phyloP scores from a whole-genome alignment of 352 stramenopile species.

The Phytophthora ramorum region DNA sequence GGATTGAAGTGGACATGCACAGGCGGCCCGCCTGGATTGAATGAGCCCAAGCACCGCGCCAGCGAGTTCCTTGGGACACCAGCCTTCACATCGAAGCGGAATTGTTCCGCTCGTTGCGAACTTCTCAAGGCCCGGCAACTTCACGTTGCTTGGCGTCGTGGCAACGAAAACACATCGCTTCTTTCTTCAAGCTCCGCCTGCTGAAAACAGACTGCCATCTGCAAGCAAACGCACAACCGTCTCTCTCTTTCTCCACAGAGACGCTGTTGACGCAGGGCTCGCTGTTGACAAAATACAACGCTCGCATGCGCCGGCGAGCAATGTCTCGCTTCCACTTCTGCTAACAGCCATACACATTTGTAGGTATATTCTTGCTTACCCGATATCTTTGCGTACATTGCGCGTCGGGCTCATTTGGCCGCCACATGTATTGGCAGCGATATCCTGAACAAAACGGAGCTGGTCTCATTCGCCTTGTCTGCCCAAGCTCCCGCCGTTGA shows the following conservation, averaged over 20 bases:
- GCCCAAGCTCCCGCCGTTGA: conserved; percentile 6
- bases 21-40: conserved; percentile 24
- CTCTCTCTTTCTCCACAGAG: conserved; percentile 16
- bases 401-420: conserved; percentile 12
- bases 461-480: conserved; percentile 18
- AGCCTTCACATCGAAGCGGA: conserved; percentile 9
- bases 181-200: conserved; percentile 24
- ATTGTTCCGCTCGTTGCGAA: conserved; percentile 2
- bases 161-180: conserved; percentile 18
- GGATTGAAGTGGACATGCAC: conserved; percentile 14
- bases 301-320: conserved; percentile 5
- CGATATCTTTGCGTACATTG: conserved; percentile 5
- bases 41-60: conserved; percentile 28
- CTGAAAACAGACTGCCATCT: conserved; percentile 30
- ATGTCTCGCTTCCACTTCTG: neutral
- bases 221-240: conserved; percentile 16
- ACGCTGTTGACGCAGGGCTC: conserved; percentile 6
- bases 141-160: neutral
- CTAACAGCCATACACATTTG: no score
- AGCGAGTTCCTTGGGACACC: conserved; percentile 4
- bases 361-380: no score
- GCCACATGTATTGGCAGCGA: conserved; percentile 21
- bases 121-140: conserved; percentile 6
- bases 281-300: conserved; percentile 15
- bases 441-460: conserved; percentile 18